A percentile compares a stretch with the other conserved stretches of the same genome.
These are phyloP conservation scores for Fraxinus pennsylvanica DNA, from an alignment of 257 asterid genomes.

Conservation along the genomic window DNA sequence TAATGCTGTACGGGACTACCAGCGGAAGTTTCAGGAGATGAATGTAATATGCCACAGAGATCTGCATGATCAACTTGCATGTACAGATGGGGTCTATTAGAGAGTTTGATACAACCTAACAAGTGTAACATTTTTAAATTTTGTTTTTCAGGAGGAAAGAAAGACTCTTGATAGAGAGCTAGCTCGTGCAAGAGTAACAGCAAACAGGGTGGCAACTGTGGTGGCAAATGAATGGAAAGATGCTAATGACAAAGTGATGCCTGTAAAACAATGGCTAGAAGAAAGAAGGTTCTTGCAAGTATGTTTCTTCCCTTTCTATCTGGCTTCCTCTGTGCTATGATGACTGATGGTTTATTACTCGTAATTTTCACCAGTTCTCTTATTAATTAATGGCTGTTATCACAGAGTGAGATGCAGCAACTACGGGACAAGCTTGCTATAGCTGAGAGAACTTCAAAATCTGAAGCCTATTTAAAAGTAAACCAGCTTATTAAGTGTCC, in stretches of 20 bases:
- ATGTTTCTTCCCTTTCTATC: constrained; percentile 7
- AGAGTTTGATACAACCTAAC: constrained; percentile 24
- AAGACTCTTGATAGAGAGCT: constrained; percentile 97
- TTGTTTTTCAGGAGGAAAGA: constrained; percentile 73
- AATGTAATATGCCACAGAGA: constrained; percentile 52
- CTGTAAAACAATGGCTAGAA: constrained; percentile 97
- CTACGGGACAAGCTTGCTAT: constrained; percentile 88
- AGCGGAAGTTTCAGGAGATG: constrained; percentile 98
- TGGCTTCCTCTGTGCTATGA: constrained; percentile 15
- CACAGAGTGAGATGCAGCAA: constrained; percentile 97
- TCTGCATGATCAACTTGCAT: constrained; percentile 5
- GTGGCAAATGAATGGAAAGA: constrained; percentile 99
- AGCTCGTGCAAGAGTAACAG: constrained; percentile 97
- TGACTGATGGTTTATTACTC: constrained; percentile 9
- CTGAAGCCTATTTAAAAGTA: constrained; percentile 94
- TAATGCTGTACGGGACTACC: constrained; percentile 97
- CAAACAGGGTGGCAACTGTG: constrained; percentile 97
- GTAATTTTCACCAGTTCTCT: constrained; percentile 1
- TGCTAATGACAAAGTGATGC: constrained; percentile 97
- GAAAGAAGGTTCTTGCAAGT: constrained; percentile 95
- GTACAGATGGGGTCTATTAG: constrained; percentile 9
- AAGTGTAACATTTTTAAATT: constrained; percentile 13
- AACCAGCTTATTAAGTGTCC: constrained; percentile 16
- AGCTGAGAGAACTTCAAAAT: constrained; percentile 79
- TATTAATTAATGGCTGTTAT: constrained; percentile 18